These are phyloP conservation scores for Kwoniella dendrophila DNA, from an alignment of 768 basidiomycete species.

Conservation along the genomic window DNA sequence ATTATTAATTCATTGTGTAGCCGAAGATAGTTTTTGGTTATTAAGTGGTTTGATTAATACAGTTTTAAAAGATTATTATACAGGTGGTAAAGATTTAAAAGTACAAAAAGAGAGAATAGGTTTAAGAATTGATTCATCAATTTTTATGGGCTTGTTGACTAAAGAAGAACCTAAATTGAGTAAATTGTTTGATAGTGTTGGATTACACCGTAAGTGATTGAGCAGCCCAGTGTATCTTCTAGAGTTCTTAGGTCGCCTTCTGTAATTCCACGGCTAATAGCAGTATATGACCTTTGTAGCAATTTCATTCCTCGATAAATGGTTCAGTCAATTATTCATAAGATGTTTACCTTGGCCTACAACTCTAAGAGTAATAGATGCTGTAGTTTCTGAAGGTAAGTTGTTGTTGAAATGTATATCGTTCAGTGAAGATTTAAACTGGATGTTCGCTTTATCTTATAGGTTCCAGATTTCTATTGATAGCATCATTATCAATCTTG, in stretches of 20 bases:
- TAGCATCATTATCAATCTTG: constrained; percentile 44
- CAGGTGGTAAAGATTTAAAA: no score
- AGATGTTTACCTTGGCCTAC: constrained; percentile 52
- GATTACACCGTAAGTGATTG: constrained; percentile 39
- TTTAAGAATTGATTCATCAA: constrained; percentile 37
- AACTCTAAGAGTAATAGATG: constrained; percentile 43
- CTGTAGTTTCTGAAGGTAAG: constrained; percentile 48
- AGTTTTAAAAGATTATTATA: constrained; percentile 40
- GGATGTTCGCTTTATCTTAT: neutral
- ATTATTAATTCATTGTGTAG: constrained; percentile 49
- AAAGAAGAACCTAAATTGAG: constrained; percentile 43
- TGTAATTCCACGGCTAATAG: no score
- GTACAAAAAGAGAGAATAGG: constrained; percentile 27
- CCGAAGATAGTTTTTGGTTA: constrained; percentile 53
- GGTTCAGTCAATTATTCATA: constrained; percentile 47
- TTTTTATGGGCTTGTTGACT: constrained; percentile 37
- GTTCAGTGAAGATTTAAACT: neutral
- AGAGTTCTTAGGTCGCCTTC: neutral
- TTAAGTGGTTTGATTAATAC: constrained; percentile 45
- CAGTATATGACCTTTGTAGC: no score
- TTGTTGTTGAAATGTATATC: neutral
- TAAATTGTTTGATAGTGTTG: constrained; percentile 34
- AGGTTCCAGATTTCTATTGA: constrained; percentile 48
- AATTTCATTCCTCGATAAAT: constrained; percentile 42
- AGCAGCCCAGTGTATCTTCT: neutral